Conservation (phyloP, 495 filamentous ascomycete genomes). For the Daldinia bambusicola region DNA sequence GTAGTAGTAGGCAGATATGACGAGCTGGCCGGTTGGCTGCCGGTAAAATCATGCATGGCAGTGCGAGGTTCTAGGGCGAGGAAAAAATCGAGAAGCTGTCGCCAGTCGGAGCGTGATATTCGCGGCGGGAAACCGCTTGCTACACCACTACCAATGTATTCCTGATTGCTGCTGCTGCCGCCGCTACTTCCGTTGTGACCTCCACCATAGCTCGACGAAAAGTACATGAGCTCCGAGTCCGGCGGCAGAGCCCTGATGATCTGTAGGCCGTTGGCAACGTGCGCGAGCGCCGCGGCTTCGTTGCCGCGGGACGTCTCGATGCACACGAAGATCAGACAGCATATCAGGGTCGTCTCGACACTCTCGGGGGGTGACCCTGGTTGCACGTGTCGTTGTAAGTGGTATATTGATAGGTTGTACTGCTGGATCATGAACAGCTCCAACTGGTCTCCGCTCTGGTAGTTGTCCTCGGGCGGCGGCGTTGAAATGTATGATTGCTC, state of each 20-base stretch:
- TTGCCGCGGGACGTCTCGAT: conserved; percentile 52
- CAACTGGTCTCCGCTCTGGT: conserved; percentile 36
- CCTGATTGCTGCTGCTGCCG: conserved; percentile 21
- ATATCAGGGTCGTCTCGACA: conserved; percentile 50
- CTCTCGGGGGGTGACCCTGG: conserved; percentile 43
- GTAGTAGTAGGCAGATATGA: not conserved
- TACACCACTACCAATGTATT: not conserved
- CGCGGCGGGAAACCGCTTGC: conserved; percentile 5
- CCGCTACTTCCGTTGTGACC: not conserved
- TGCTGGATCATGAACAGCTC: conserved; percentile 55
- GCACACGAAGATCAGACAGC: conserved; percentile 54
- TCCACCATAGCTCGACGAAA: not conserved
- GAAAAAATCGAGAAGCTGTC: conserved; percentile 51
- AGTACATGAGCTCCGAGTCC: conserved; percentile 22
- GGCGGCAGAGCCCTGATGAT: conserved; percentile 50
- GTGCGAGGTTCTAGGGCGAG: conserved; percentile 46
- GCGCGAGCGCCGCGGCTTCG: conserved; percentile 47
- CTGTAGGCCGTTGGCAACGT: conserved; percentile 54
- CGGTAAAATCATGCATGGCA: conserved; percentile 25
- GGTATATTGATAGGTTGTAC: conserved; percentile 53
- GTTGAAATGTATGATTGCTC: conserved; percentile 4
- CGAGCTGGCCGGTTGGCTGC: conserved; percentile 16
- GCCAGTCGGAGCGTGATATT: conserved; percentile 44
- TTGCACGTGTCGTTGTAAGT: conserved; percentile 46
- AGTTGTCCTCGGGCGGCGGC: conserved; percentile 12